Evolutionary conservation across 768 basidiomycete genomes (phyloP).

Genomic region (Termitomyces sp.): DNA sequence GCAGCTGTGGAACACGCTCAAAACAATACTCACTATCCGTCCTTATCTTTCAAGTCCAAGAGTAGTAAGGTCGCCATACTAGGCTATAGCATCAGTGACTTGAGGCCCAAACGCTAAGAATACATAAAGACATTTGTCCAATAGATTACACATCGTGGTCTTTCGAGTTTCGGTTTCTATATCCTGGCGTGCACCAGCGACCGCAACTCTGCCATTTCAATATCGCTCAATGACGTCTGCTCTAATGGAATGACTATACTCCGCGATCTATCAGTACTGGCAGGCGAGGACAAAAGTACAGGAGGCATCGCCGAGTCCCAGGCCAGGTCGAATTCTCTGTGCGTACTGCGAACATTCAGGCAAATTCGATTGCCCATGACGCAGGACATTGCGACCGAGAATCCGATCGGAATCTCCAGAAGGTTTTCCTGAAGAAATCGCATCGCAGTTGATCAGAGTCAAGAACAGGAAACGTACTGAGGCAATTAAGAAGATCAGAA

Average conservation of each 20-base stretch:
- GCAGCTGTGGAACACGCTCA: neutral
- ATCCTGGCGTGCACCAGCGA: conserved; percentile 13
- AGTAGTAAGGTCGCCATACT: neutral
- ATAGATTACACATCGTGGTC: neutral
- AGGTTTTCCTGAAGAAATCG: conserved; percentile 24
- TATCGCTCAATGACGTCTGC: conserved; percentile 17
- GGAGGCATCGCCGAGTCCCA: neutral
- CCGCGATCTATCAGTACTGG: neutral
- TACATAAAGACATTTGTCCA: neutral
- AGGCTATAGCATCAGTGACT: neutral
- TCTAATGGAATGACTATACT: conserved; percentile 2
- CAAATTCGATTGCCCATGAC: conserved; percentile 52
- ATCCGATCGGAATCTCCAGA: conserved; percentile 51
- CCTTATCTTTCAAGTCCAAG: neutral
- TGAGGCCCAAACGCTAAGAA: neutral
- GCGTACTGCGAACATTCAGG: conserved; percentile 45
- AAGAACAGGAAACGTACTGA: conserved; percentile 15
- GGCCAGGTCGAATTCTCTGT: conserved; percentile 18
- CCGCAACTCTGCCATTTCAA: conserved; percentile 29
- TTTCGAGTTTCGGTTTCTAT: neutral
- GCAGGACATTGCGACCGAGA: conserved; percentile 53
- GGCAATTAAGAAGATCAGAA: conserved; percentile 34
- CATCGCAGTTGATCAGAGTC: neutral
- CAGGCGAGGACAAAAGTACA: neutral
- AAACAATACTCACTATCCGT: neutral